phyloP scores from a whole-genome alignment of 352 stramenopile species.

The Lagenidium giganteum region DNA sequence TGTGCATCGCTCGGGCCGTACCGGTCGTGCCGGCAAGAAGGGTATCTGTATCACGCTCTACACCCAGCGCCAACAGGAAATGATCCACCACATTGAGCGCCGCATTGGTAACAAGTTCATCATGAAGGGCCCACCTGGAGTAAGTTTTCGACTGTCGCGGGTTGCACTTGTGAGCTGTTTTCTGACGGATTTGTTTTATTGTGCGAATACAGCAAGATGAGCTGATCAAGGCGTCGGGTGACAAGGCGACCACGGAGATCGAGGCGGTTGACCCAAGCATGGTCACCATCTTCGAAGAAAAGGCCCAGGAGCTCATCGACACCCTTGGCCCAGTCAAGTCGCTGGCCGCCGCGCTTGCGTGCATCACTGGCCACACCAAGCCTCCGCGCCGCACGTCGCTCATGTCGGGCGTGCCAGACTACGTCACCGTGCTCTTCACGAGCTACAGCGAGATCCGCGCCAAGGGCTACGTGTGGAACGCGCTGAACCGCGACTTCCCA shows the following conservation, averaged over 20 bases:
- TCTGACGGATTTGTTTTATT: not conserved
- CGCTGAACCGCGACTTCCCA: conserved; percentile 81
- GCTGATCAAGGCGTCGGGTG: conserved; percentile 80
- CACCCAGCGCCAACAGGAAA: conserved; percentile 74
- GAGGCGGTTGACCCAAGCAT: conserved; percentile 71
- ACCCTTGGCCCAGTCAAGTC: conserved; percentile 50
- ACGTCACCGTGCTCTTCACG: conserved; percentile 84
- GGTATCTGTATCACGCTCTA: conserved; percentile 97
- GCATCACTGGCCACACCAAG: conserved; percentile 89
- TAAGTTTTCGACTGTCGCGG: conserved; percentile 9
- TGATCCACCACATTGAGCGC: conserved; percentile 81
- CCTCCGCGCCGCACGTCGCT: conserved; percentile 74
- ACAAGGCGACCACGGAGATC: conserved; percentile 82
- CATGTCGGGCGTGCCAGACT: conserved; percentile 88
- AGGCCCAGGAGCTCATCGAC: conserved; percentile 61
- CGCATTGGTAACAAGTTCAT: conserved; percentile 88
- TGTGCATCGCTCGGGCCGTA: conserved; percentile 97
- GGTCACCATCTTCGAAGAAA: conserved; percentile 71
- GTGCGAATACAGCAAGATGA: conserved; percentile 84
- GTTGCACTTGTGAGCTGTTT: not conserved
- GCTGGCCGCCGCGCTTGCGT: conserved; percentile 80
- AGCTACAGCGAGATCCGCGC: conserved; percentile 80
- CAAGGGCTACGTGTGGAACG: conserved; percentile 92
- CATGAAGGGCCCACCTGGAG: conserved; percentile 75
- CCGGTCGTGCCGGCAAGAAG: conserved; percentile 93